Conservation (phyloP, 2,329 filamentous ascomycete species). For the Aspergillus transmontanensis region DNA sequence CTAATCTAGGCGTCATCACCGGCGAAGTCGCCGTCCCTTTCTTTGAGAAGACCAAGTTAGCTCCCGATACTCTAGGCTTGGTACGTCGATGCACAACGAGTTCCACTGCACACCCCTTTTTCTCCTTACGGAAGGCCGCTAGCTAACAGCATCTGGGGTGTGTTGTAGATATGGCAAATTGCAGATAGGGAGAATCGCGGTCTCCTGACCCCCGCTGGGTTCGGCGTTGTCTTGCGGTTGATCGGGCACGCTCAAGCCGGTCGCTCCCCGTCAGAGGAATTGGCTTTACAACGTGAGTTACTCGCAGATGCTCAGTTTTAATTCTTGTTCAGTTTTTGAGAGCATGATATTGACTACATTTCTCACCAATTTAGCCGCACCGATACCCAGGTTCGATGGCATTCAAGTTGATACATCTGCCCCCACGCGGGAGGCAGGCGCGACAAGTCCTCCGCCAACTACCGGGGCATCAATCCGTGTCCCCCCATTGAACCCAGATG, state of each 20-base stretch:
- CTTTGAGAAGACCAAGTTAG: conserved; percentile 92
- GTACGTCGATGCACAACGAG: conserved; percentile 54
- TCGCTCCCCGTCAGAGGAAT: conserved; percentile 74
- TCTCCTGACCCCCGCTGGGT: conserved; percentile 87
- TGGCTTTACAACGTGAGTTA: conserved; percentile 73
- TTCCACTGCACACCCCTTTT: neutral
- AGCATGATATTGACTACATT: neutral
- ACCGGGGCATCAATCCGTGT: conserved; percentile 73
- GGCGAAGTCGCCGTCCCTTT: conserved; percentile 96
- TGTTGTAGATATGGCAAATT: conserved; percentile 93
- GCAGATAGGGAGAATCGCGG: conserved; percentile 96
- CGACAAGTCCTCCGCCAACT: conserved; percentile 47
- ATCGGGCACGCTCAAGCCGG: conserved; percentile 95
- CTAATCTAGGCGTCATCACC: conserved; percentile 89
- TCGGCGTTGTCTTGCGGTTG: conserved; percentile 87
- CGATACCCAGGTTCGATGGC: conserved; percentile 91
- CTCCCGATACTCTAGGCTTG: conserved; percentile 84
- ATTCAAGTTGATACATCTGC: conserved; percentile 53
- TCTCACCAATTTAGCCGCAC: conserved; percentile 58
- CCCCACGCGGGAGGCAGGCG: conserved; percentile 54
- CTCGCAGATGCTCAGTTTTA: neutral
- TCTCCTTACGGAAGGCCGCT: neutral
- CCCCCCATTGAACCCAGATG: conserved; percentile 83
- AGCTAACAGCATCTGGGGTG: conserved; percentile 9
- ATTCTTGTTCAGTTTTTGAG: neutral